Evolutionary conservation across 345 rosid species (phyloP).

Genomic region (Murraya koenigii): DNA sequence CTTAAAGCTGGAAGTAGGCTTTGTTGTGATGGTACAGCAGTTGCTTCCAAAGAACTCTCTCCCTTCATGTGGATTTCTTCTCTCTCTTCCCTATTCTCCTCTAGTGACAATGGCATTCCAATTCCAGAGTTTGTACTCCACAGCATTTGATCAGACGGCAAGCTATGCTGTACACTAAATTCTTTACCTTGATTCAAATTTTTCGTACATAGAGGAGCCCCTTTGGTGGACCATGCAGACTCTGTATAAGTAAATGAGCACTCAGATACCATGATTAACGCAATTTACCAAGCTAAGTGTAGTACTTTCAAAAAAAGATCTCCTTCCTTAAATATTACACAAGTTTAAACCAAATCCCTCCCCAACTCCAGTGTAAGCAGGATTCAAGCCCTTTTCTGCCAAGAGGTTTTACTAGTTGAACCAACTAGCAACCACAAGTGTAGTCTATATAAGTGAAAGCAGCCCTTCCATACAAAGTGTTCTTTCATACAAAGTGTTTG

Average conservation of each 20-base stretch:
- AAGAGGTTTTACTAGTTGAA: not conserved
- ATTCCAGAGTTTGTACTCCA: constrained; percentile 29
- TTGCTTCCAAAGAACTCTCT: constrained; percentile 25
- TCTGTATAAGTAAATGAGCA: constrained; percentile 36
- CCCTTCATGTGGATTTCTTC: constrained; percentile 25
- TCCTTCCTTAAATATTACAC: not conserved
- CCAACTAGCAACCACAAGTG: not conserved
- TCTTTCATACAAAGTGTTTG: not conserved
- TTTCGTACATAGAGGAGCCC: constrained; percentile 32
- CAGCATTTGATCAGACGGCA: constrained; percentile 28
- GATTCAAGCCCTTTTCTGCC: not conserved
- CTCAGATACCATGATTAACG: constrained; percentile 20
- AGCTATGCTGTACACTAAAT: constrained; percentile 19
- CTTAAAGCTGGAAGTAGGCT: constrained; percentile 23
- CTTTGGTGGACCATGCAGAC: constrained; percentile 45
- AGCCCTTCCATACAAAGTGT: not conserved
- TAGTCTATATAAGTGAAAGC: not conserved
- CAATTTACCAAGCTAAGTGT: not conserved
- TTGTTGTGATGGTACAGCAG: constrained; percentile 33
- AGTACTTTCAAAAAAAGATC: not conserved
- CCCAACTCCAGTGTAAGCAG: not conserved
- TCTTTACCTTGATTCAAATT: constrained; percentile 39
- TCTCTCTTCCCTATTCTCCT: constrained; percentile 35
- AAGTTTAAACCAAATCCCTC: not conserved
- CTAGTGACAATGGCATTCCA: constrained; percentile 33